Base-by-base conservation (phyloP, 2,329 filamentous ascomycete genomes). In the Xylaria hypoxylon region DNA sequence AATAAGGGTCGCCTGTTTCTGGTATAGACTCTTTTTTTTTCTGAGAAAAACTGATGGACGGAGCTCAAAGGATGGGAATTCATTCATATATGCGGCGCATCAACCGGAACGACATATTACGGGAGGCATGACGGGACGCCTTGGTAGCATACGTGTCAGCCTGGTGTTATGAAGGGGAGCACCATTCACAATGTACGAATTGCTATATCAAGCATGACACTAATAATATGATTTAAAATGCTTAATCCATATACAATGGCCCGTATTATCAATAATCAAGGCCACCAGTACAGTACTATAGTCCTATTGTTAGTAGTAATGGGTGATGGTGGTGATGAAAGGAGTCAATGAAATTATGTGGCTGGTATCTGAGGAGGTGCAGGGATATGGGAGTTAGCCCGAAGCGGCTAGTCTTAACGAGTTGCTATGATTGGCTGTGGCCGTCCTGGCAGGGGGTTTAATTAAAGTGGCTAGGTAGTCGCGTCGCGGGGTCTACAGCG, bases 11-110 rank as follows among this genome's bases (percentile, higher is more conserved):
- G 57, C 59, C 65, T 57, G 63, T 71, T 74, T 74, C 72, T 71
- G 71, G 74, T 70, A 74, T 76, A 76, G 74, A 76, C 68, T 70
- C n/a, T 72, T 59, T 69, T 71, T 71, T 68, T 70, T 67, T 68
- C 61, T 66, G 38, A 70, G 59, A 65, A 67, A 64, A 57, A 52
- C 28, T 56, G 52, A 64, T 58, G 64, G 61, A 61, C 50, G 59
- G 55, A 53, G 62, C 53, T 68, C 22, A 52, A 63, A 31, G 65
- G 68, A 60, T 59, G 59, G 65, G 60, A 62, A 62, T 50, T 65
- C 60, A 64, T 69, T 64, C 61, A 67, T 64, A 59, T 64, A 65
- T 64, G 62, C 48, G 69, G 69, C 69, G 69, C 64, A 71, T 69
- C 48, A 55, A 70, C 22, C 50, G 68, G 63, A 61, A 69, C 55